Evolutionary conservation across 2,329 filamentous ascomycete species (phyloP).

Genomic region (Aspergillus aculeatinus): DNA sequence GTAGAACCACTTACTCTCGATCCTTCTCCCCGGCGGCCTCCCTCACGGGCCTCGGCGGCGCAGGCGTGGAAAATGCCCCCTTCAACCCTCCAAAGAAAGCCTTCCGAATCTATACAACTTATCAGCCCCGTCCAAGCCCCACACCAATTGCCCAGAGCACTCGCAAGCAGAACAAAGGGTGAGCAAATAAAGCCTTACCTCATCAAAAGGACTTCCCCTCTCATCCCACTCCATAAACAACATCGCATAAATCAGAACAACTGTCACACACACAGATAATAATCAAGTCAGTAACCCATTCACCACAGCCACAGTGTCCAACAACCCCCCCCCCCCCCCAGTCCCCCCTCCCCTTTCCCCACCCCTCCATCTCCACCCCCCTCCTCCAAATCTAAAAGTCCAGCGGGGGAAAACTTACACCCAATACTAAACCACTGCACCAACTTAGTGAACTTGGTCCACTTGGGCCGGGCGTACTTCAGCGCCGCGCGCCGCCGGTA

Average conservation of each 20-base stretch:
- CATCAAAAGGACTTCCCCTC: conserved; percentile 41
- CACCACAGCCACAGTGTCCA: background rate
- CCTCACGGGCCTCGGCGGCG: conserved; percentile 28
- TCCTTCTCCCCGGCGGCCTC: conserved; percentile 19
- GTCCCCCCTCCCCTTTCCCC: background rate
- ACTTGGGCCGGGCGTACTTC: conserved; percentile 60
- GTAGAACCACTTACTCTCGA: conserved; percentile 2
- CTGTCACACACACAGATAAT: conserved; percentile 24
- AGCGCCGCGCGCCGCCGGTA: conserved; percentile 62
- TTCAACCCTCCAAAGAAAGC: conserved; percentile 34
- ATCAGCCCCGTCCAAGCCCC: background rate
- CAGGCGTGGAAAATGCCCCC: conserved; percentile 34
- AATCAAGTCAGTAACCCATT: background rate
- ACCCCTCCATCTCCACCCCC: background rate
- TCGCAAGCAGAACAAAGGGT: background rate
- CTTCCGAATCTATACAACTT: conserved; percentile 31
- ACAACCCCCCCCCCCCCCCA: background rate
- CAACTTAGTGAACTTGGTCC: conserved; percentile 59
- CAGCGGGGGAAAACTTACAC: conserved; percentile 41
- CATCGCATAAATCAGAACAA: conserved; percentile 43
- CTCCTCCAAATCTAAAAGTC: background rate
- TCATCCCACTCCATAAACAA: conserved; percentile 48
- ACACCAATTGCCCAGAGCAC: background rate
- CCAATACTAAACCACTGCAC: conserved; percentile 56
- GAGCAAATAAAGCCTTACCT: conserved; percentile 29